Base-by-base conservation (phyloP, 345 rosid species). In the Adansonia digitata region DNA sequence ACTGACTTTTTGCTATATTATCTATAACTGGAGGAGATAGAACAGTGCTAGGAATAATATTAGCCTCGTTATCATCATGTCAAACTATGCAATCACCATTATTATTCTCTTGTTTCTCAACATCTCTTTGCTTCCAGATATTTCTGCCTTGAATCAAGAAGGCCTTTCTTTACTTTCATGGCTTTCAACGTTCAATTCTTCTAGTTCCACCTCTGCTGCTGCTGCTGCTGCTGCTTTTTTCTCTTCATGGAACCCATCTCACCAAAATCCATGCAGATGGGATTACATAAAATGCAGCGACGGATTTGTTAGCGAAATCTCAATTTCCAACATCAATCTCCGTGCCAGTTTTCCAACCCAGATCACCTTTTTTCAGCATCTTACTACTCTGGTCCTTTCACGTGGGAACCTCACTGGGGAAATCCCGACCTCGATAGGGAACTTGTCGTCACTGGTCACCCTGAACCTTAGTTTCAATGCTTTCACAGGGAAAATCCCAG, bases 111-210 rank as follows among this genome's bases (percentile, higher is more conserved):
- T 90, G 81, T 74, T 86, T 24, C 81, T 88, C 45, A 81, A 78
- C 63, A 62, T 87, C 77, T 79, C 79, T 63, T 75, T 85, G 56
- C 77, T 84, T 75, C 83, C 89, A 42, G 66, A 86, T 69, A 76
- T 76, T 52, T 81, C 84, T 68, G 84, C 88, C 20, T 69, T 88
- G 85, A 90, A 88, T 79, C 88, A 84, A 64, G 95, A 90, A 87
- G 95, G 92, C n/a, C 82, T 70, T 37, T 84, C 88, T 42, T 84
- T 90, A 2, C 88, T 86, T 72, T 88, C 94, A 77, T 90, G 94
- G 95, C 89, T 90, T 73, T 80, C 92, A 46, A 78, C 86, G 20
- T 87, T 87, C 79, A 80, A 84, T 77, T 83, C 88, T 69, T 83
- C 91, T 12, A n/a, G n/a, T n/a, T n/a, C n/a, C n/a, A n/a, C n/a